These are phyloP conservation scores for Oenanthe sinensis DNA, from an alignment of 129 eudicot species.

Conservation along the genomic window DNA sequence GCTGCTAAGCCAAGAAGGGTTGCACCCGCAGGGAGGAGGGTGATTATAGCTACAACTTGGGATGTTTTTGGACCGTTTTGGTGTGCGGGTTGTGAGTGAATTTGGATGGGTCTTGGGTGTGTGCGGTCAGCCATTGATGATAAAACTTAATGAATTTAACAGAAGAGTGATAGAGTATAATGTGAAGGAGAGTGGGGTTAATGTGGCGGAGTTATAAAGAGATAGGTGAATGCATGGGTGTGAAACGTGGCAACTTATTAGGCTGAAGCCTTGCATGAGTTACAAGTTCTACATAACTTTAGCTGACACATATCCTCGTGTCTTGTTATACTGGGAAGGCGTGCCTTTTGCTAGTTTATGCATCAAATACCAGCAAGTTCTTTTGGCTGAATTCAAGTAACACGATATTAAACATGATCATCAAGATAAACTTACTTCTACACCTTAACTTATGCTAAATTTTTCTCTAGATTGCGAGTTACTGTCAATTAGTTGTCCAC, in stretches of 20 bases:
- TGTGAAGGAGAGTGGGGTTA: background rate
- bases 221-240: background rate
- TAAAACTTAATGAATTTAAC: background rate
- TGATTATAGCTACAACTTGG: constrained; percentile 57
- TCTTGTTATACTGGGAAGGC: background rate
- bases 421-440: no score
- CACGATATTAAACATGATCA: background rate
- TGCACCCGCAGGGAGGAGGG: constrained; percentile 69
- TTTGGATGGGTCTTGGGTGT: constrained; percentile 38
- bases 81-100: constrained; percentile 19
- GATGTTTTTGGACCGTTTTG: constrained; percentile 43
- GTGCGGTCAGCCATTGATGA: constrained; percentile 33
- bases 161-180: background rate
- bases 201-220: constrained; percentile 11
- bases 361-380: background rate
- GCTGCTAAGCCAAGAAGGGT: constrained; percentile 72
- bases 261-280: constrained; percentile 9
- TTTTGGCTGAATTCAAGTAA: background rate
- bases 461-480: no score
- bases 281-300: constrained; percentile 8
- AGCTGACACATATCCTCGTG: constrained; percentile 10
- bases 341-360: background rate
- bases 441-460: no score
- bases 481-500: no score
- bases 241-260: constrained; percentile 4